A percentile compares a stretch with the other conserved stretches of the same genome.
These are phyloP conservation scores for Aspergillus kassunensis DNA, from an alignment of 495 filamentous ascomycete species.

Conservation along the genomic window DNA sequence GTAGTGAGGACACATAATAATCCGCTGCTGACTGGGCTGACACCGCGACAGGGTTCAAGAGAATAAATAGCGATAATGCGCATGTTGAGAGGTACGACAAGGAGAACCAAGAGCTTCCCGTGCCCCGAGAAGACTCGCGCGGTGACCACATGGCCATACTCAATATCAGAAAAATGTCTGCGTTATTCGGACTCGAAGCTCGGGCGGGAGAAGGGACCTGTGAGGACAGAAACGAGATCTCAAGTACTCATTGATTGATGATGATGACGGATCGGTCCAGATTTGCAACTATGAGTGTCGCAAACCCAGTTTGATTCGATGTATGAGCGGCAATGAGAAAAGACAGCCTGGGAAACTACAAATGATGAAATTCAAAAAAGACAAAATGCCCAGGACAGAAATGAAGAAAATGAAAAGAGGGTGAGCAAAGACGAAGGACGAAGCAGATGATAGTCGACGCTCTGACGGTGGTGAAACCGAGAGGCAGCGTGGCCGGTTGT, in stretches of 20 bases:
- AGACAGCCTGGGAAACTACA: too few species aligned
- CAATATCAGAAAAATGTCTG: not conserved
- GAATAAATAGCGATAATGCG: constrained; percentile 23
- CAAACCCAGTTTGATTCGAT: not conserved
- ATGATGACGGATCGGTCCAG: constrained; percentile 24
- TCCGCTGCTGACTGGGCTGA: constrained; percentile 67
- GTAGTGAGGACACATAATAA: constrained; percentile 81
- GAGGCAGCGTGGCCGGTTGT: constrained; percentile 23
- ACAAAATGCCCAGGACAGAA: not conserved
- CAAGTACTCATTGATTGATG: constrained; percentile 21
- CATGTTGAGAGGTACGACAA: constrained; percentile 22
- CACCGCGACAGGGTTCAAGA: constrained; percentile 21
- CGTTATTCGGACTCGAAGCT: not conserved
- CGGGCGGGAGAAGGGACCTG: constrained; percentile 6
- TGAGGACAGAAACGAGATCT: constrained; percentile 2
- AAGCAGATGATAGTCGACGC: not conserved
- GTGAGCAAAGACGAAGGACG: not conserved
- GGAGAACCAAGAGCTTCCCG: constrained; percentile 9
- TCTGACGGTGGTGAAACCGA: constrained; percentile 1
- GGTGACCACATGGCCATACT: constrained; percentile 23
- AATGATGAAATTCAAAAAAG: not conserved
- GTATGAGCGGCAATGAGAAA: not conserved
- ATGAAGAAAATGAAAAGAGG: not conserved
- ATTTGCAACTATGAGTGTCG: not conserved
- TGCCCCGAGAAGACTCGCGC: constrained; percentile 14